Percentiles rank a stretch among this genome's conserved stretches.
Conservation (phyloP, 1,284 basidiomycete species). For the Fomitiporia mediterranea region DNA sequence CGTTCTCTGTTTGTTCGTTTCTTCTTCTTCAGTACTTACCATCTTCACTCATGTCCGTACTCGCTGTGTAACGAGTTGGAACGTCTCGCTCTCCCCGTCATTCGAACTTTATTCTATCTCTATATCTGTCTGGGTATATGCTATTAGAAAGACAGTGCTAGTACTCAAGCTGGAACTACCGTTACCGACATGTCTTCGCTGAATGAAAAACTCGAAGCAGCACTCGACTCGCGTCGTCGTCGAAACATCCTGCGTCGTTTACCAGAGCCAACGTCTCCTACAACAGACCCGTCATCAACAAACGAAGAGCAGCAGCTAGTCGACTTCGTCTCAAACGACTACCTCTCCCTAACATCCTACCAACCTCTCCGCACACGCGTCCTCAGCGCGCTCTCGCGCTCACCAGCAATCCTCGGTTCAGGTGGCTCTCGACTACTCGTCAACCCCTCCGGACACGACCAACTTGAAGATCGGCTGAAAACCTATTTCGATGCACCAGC, state of each 20-base stretch:
- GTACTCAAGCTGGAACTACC: too few relatives aligned
- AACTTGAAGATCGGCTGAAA: slow-evolving; percentile 64
- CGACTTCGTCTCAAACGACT: slow-evolving; percentile 93
- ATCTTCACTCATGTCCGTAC: neutral
- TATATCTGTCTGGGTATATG: neutral
- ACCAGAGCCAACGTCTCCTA: slow-evolving; percentile 37
- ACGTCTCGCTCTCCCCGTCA: neutral
- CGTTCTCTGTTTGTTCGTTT: too few relatives aligned
- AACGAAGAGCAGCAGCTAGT: slow-evolving; percentile 37
- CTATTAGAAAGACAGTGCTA: too few relatives aligned
- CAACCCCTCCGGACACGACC: slow-evolving; percentile 63
- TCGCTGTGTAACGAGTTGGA: slow-evolving; percentile 14
- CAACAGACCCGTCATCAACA: slow-evolving; percentile 22
- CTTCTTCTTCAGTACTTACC: neutral
- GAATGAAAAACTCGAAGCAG: slow-evolving; percentile 38
- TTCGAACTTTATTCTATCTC: neutral
- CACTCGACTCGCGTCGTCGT: slow-evolving; percentile 57
- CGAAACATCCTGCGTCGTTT: slow-evolving; percentile 59
- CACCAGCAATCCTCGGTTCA: slow-evolving; percentile 76
- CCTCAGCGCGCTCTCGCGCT: slow-evolving; percentile 45
- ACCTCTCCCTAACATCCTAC: slow-evolving; percentile 79
- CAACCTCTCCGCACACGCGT: slow-evolving; percentile 51
- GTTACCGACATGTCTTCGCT: slow-evolving; percentile 38
- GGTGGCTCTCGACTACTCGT: slow-evolving; percentile 90
- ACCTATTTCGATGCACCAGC: slow-evolving; percentile 60